Base-by-base conservation (phyloP, 495 filamentous ascomycete species). In the Penicillium tannophilum region DNA sequence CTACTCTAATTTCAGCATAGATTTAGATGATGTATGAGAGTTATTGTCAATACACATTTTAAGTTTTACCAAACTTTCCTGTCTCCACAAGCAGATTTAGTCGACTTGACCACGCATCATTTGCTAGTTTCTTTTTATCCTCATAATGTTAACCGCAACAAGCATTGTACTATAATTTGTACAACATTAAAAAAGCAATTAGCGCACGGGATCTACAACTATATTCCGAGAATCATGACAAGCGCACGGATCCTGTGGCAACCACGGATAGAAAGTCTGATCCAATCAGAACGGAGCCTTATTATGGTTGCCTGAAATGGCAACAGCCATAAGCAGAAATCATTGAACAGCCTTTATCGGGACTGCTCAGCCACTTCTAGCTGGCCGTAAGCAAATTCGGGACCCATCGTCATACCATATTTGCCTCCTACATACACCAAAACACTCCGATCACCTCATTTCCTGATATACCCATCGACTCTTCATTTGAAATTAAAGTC, bases 1-100 rank as follows among this genome's bases (percentile, higher is more conserved):
- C 42, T 35, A 59, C 60, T 12, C 44, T 54, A 20, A 54, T 63
- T 49, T 46, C 43, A 6, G 12, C 45, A 48, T 60, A 42, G 24
- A 55, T n/a, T 16, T 17, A 12, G 33, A 36, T 41, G 36, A 41
- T n/a, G n/a, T 41, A 41, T n/a, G 36, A 41, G 36, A 41, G 36
- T 41, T 41, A 1, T 2, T 36, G 2, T 28, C 4, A 28, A 28
- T 28, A 5, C 28, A 28, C 28, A 2, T 28, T 28, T 28, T 28
- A 7, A 28, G 0, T 28, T 28, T 28, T 28, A 28, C 28, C 28
- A 28, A 28, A 28, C 4, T 28, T 4, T 28, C 1, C 28, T 5
- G 28, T 7, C 28, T 3, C 28, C 6, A 23, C 20, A 23, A 2
- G 20, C 20, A 23, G 1, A 23, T 23, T 23, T 23, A 23, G 20